Percentiles rank a stretch among this genome's conserved stretches.
These are phyloP conservation scores for Penicillium longicatenatum DNA, from an alignment of 495 filamentous ascomycete genomes.

Conservation along the genomic window DNA sequence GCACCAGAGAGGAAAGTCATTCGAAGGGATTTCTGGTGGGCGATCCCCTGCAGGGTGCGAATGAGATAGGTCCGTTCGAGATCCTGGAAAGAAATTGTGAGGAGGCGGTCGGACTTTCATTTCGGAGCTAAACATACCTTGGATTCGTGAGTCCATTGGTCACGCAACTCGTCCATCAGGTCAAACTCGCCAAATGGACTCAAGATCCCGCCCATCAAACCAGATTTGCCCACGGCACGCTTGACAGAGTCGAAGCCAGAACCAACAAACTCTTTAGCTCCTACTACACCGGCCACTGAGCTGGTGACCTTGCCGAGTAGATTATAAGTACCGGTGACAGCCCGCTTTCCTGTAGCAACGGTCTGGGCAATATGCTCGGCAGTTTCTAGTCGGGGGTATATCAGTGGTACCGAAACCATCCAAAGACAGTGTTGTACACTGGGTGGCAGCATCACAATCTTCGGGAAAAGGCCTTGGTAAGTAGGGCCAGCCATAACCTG, in stretches of 20 bases:
- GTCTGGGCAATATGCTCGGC: constrained; percentile 88
- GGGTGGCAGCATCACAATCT: constrained; percentile 86
- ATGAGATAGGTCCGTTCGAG: constrained; percentile 96
- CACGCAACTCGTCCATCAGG: constrained; percentile 87
- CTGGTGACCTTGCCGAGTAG: constrained; percentile 90
- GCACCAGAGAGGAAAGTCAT: constrained; percentile 96
- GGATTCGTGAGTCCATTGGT: constrained; percentile 97
- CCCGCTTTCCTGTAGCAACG: constrained; percentile 93
- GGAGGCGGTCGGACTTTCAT: constrained; percentile 1
- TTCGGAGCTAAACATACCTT: constrained; percentile 55
- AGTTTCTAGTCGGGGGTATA: constrained; percentile 90
- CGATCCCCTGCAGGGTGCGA: constrained; percentile 89
- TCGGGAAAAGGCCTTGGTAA: constrained; percentile 96
- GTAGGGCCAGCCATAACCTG: constrained; percentile 96
- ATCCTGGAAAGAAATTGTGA: constrained; percentile 52
- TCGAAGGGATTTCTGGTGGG: constrained; percentile 87
- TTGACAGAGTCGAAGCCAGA: constrained; percentile 93
- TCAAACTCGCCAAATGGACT: constrained; percentile 98
- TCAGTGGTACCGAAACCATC: constrained; percentile 87
- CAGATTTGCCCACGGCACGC: constrained; percentile 90
- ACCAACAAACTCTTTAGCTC: constrained; percentile 86
- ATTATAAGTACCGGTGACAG: constrained; percentile 93
- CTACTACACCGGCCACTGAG: constrained; percentile 90
- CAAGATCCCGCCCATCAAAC: constrained; percentile 89
- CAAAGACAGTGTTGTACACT: constrained; percentile 94